Evolutionary conservation across 1,284 basidiomycete genomes (phyloP), one percentile per base, ranked within the genome.

Genomic region (Schizopora paradoxa): DNA sequence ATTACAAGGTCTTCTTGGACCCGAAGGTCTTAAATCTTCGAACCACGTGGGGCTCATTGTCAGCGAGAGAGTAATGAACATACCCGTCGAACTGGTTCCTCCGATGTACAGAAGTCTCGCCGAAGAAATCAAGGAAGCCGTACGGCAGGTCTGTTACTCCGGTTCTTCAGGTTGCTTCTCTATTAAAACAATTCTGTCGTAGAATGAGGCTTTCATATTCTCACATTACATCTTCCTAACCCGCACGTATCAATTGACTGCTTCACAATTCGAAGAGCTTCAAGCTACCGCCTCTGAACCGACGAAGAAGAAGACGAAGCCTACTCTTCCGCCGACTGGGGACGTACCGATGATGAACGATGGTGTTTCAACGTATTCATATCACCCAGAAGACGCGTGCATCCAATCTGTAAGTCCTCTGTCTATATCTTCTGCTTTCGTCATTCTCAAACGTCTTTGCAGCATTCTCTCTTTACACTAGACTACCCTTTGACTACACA

Each of bases 21-120:
- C 62, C 10, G 49, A 59, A 3, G 61, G 58, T 21, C 52, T 64
- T 21, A 44, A 58, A 26, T 58, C 65, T 1, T 36, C 57, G 26
- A 66, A 71, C 4, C 79, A 86, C 49, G 76, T 93, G 41, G 92
- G 89, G 0, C 72, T 94, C 16, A 73, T 95, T 10, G 70, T 96
- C 55, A 88, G 83, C 49, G 89, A 95, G 60, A 75, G 93, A 1
- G 70, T 96, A 46, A 76, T 94, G 57, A 97, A 96, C 62, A 91
- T 97, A 78, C 93, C 93, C 0, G 82, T 91, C 3, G 88, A 95
- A 56, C 78, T 92, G 32, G 75, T 93, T 14, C 86, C 91, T 8
- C 91, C 90, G 1, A 85, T 94, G 79, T 95, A 93, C 64, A 73
- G 74, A 43, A 91, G 95, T 86, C 72, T 96, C 18, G 66, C 72